These are phyloP conservation scores for Podospora appendiculata DNA, from an alignment of 495 filamentous ascomycete genomes.

Conservation along the genomic window DNA sequence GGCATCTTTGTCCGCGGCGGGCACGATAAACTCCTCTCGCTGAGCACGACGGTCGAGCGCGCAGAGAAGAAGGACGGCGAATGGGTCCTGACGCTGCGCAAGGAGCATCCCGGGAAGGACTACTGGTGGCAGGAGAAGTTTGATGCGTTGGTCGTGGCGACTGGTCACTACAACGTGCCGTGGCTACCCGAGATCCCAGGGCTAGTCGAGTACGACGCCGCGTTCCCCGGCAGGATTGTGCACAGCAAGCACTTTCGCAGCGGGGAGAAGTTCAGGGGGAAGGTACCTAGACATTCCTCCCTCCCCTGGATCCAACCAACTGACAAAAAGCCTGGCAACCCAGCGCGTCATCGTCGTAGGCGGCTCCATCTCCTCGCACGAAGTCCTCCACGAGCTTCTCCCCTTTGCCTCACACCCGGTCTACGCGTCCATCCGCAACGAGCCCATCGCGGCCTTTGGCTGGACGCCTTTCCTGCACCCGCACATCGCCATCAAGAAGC, in stretches of 20 bases:
- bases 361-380: conserved; percentile 24
- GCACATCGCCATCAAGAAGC: conserved; percentile 37
- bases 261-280: conserved; percentile 29
- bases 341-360: conserved; percentile 26
- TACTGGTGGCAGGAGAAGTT: conserved; percentile 36
- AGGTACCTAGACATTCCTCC: conserved; percentile 18
- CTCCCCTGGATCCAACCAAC: background rate
- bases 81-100: conserved; percentile 31
- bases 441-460: conserved; percentile 25
- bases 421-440: conserved; percentile 18
- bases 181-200: conserved; percentile 23
- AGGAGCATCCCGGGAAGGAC: conserved; percentile 23
- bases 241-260: conserved; percentile 29
- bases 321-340: background rate
- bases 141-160: conserved; percentile 24
- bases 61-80: conserved; percentile 27
- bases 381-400: conserved; percentile 26
- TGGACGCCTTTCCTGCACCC: conserved; percentile 44
- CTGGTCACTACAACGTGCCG: conserved; percentile 28
- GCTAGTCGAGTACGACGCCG: conserved; percentile 19
- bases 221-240: conserved; percentile 24
- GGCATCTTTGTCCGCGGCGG: conserved; percentile 26
- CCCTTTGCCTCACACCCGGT: conserved; percentile 20
- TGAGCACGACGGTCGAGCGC: conserved; percentile 35
- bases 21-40: conserved; percentile 25